Conservation (phyloP, 129 eudicot genomes). For the Ambrosia artemisiifolia region DNA sequence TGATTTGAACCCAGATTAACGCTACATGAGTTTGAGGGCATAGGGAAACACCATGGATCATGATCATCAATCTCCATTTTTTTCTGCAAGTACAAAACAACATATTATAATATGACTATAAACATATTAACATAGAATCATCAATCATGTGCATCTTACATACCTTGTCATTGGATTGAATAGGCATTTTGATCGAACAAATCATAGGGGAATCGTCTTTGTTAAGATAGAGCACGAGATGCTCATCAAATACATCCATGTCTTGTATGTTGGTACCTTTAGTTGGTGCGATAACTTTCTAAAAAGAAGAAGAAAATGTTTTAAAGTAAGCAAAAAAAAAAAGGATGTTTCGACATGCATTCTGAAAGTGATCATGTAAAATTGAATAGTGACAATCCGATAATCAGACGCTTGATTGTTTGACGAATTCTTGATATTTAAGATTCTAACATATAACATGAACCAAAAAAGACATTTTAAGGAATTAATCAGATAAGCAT, state of each 20-base stretch:
- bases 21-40: conserved; percentile 58
- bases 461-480: neutral
- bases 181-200: conserved; percentile 77
- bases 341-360: neutral
- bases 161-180: conserved; percentile 51
- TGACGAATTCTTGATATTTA: neutral
- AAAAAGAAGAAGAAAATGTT: conserved; percentile 4
- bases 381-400: neutral
- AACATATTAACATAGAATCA: neutral
- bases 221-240: conserved; percentile 64
- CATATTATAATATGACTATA: neutral
- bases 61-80: conserved; percentile 56
- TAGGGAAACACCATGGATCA: conserved; percentile 83
- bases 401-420: neutral
- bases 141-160: neutral
- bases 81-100: conserved; percentile 38
- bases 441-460: neutral
- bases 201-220: conserved; percentile 53
- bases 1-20: conserved; percentile 82
- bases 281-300: conserved; percentile 61
- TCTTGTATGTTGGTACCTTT: conserved; percentile 60
- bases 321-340: conserved; percentile 8
- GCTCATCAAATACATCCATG: conserved; percentile 74
- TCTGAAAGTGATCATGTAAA: neutral
- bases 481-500: neutral